Conservation (phyloP, 495 filamentous ascomycete genomes). For the Elasticomyces elasticus region DNA sequence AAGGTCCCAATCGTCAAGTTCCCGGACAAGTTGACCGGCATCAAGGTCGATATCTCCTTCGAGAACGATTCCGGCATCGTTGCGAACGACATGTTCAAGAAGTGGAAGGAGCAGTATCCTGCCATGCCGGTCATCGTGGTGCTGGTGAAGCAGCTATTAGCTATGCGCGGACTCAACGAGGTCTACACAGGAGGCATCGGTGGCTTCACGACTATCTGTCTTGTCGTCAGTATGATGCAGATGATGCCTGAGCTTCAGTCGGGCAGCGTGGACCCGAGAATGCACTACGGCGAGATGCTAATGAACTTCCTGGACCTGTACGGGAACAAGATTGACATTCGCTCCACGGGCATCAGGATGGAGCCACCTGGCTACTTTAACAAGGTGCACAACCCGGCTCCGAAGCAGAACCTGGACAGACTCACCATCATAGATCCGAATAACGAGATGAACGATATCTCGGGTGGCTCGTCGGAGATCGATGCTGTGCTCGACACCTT, state of each 20-base stretch:
- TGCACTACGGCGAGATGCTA: slow-evolving; percentile 66
- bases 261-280: slow-evolving; percentile 43
- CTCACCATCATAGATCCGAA: slow-evolving; percentile 64
- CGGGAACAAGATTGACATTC: slow-evolving; percentile 64
- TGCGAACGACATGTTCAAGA: slow-evolving; percentile 66
- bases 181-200: slow-evolving; percentile 85
- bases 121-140: slow-evolving; percentile 74
- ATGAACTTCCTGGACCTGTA: slow-evolving; percentile 84
- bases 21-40: slow-evolving; percentile 56
- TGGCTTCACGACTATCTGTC: slow-evolving; percentile 84
- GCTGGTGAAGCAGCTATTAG: slow-evolving; percentile 82
- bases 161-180: slow-evolving; percentile 83
- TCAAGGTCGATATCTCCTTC: slow-evolving; percentile 86
- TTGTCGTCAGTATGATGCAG: slow-evolving; percentile 80
- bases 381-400: slow-evolving; percentile 44
- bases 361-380: slow-evolving; percentile 57
- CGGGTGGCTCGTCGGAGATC: slow-evolving; percentile 65
- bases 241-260: slow-evolving; percentile 57
- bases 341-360: slow-evolving; percentile 58
- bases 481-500: slow-evolving; percentile 53
- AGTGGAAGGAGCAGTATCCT: slow-evolving; percentile 69
- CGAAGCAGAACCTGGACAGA: slow-evolving; percentile 1
- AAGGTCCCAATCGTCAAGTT: slow-evolving; percentile 93
- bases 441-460: slow-evolving; percentile 69
- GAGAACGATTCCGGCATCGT: slow-evolving; percentile 75